A percentile compares a stretch with the other conserved stretches of the same genome.
phyloP scores from a whole-genome alignment of 768 basidiomycete species.

The Naganishia friedmannii region DNA sequence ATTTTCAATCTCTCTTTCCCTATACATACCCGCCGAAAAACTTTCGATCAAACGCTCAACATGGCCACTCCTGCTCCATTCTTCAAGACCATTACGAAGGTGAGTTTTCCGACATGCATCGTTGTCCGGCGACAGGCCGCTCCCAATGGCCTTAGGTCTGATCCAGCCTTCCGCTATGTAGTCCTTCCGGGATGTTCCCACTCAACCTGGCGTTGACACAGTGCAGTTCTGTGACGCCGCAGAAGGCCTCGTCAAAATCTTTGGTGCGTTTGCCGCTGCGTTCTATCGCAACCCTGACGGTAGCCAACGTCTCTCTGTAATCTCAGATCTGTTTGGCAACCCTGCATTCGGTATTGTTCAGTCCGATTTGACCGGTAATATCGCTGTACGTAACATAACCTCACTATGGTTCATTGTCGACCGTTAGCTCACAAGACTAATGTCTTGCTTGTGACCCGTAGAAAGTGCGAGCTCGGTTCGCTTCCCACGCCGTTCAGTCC shows the following conservation, averaged over 20 bases:
- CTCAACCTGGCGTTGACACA: conserved; percentile 84
- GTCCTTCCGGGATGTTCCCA: conserved; percentile 92
- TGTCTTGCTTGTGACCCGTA: conserved; percentile 47
- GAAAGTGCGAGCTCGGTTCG: conserved; percentile 86
- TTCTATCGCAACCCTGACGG: not conserved
- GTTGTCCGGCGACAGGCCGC: not conserved
- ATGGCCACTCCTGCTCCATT: conserved; percentile 21
- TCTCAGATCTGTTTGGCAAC: conserved; percentile 76
- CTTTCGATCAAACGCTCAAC: not conserved
- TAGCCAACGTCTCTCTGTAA: not conserved
- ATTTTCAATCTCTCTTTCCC: not conserved
- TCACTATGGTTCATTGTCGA: not conserved
- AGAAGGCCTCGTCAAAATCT: conserved; percentile 80
- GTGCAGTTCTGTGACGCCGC: conserved; percentile 80
- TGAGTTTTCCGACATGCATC: not conserved
- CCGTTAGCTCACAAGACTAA: not conserved
- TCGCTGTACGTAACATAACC: conserved; percentile 60
- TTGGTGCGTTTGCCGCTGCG: conserved; percentile 62
- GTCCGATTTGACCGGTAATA: conserved; percentile 85
- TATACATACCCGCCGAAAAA: not conserved
- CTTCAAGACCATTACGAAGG: conserved; percentile 28
- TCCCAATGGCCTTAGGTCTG: too few species aligned
- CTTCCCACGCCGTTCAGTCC: conserved; percentile 64
- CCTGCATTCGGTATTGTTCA: conserved; percentile 79
- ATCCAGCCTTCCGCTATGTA: conserved; percentile 47